phyloP scores from a whole-genome alignment of 805 yeast genomes.

The Lipomyces kockii region DNA sequence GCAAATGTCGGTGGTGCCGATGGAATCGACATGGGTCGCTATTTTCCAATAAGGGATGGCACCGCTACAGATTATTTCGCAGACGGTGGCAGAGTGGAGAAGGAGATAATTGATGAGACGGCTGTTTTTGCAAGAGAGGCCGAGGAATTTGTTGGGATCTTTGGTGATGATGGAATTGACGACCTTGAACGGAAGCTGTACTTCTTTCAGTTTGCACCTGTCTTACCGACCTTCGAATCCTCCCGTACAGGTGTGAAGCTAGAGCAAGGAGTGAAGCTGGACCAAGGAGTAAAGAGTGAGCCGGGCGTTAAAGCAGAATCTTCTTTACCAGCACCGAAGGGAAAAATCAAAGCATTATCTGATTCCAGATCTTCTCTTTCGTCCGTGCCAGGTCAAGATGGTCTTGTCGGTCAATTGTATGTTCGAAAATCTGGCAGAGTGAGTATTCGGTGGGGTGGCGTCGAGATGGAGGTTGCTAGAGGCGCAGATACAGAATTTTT shows the following conservation, averaged over 20 bases:
- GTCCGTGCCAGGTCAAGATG: constrained; percentile 46
- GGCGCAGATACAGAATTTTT: constrained; percentile 73
- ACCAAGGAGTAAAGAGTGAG: constrained; percentile 10
- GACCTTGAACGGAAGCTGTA: constrained; percentile 42
- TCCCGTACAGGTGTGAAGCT: constrained; percentile 8
- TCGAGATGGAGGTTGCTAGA: constrained; percentile 66
- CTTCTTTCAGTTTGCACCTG: constrained; percentile 57
- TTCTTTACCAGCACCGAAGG: background rate
- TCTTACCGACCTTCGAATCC: constrained; percentile 49
- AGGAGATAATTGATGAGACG: constrained; percentile 19
- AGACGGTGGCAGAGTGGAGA: constrained; percentile 15
- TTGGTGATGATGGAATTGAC: constrained; percentile 12
- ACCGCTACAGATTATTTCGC: background rate
- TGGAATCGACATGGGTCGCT: constrained; percentile 19
- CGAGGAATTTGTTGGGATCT: constrained; percentile 14
- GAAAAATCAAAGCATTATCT: background rate
- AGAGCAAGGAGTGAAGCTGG: constrained; percentile 26
- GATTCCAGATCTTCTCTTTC: background rate
- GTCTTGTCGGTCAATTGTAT: constrained; percentile 73
- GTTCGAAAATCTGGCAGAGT: constrained; percentile 84
- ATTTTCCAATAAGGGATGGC: constrained; percentile 31
- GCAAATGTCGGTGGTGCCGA: constrained; percentile 13
- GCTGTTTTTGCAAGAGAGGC: constrained; percentile 18
- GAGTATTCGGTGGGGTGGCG: constrained; percentile 72
- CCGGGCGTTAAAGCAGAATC: background rate